Base-by-base conservation (phyloP, 1,284 basidiomycete species). In the Pyrrhoderma noxium region DNA sequence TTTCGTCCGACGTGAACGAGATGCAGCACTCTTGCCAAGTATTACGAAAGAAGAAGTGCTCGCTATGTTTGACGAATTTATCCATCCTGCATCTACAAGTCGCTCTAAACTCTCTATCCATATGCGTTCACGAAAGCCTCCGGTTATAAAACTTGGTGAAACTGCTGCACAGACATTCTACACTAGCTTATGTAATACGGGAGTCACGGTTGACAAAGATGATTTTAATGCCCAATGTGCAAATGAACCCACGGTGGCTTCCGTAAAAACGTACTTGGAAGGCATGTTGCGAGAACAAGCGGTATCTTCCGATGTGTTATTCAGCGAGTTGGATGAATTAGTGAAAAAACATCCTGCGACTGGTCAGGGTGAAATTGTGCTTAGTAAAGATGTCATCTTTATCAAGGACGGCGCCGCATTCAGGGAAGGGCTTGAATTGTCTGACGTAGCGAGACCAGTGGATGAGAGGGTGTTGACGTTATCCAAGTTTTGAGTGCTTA, bases 31-130 rank as follows among this genome's bases (percentile, higher is more conserved):
- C 8, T 67, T 95, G 47, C 65, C 75, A 46, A 69, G 65, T 18
- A 71, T 93, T 50, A 85, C 79, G 7, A 93, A 92, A 68, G 68
- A 80, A 5, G 89, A 97, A 22, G 75, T 98, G 34, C 57, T 91
- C n/a, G 65, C 75, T 4, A 68, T 97, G 47, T 93, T 92, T 75
- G 70, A 79, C 55, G 70, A 72, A 21, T 75, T 77, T 52, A 77
- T 92, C 42, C 83, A 93, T 64, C 85, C 85, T 1, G 77, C 76
- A 0, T 89, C 88, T 0, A 57, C 72, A 25, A 74, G 71, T 2
- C 80, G 91, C 39, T 73, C 82, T 35, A 95, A 95, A 66, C 67
- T 95, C 23, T 90, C 92, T 0, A 70, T 92, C 14, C 93, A 96
- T 60, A 70, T 91, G 64, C 69, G 73, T 45, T 90, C 91, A 3